A percentile compares a stretch with the other conserved stretches of the same genome.
Evolutionary conservation across 2,329 filamentous ascomycete genomes (phyloP).

Genomic region (Curvularia spicifera): DNA sequence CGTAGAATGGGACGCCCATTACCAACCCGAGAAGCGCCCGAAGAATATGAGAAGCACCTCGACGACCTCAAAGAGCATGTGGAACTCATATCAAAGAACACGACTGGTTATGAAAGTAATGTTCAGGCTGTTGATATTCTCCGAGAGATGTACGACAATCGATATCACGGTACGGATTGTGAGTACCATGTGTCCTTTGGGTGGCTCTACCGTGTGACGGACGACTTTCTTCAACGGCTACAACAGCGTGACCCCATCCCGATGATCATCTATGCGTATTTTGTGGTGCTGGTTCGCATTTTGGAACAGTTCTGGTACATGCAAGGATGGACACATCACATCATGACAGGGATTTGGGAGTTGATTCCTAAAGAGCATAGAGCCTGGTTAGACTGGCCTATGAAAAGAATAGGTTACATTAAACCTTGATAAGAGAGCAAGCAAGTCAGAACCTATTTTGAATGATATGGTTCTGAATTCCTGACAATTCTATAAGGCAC

Average conservation of each 20-base stretch:
- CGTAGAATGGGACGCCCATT: slow-evolving; percentile 21
- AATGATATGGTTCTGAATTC: too few species aligned
- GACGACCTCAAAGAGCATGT: slow-evolving; percentile 27
- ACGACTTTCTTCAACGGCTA: slow-evolving; percentile 32
- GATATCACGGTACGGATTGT: slow-evolving; percentile 29
- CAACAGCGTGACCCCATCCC: slow-evolving; percentile 30
- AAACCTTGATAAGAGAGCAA: slow-evolving; percentile 17
- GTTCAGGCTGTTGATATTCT: slow-evolving; percentile 24
- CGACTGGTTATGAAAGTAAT: slow-evolving; percentile 12
- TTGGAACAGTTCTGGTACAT: slow-evolving; percentile 43
- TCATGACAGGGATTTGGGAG: slow-evolving; percentile 35
- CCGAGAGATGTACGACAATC: slow-evolving; percentile 28
- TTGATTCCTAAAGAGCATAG: slow-evolving; percentile 27
- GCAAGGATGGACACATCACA: slow-evolving; percentile 40
- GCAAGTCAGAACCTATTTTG: too few species aligned
- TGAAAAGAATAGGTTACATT: slow-evolving; percentile 33
- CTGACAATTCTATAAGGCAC: too few species aligned
- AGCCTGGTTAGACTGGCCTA: slow-evolving; percentile 34
- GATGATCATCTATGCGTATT: slow-evolving; percentile 38
- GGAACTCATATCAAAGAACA: slow-evolving; percentile 2
- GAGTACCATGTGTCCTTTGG: slow-evolving; percentile 38
- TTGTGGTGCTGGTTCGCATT: slow-evolving; percentile 34
- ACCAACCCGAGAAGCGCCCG: slow-evolving; percentile 14
- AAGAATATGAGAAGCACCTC: slow-evolving; percentile 29
- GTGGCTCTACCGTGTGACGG: slow-evolving; percentile 37